Percentiles rank a stretch among this genome's conserved stretches.
Evolutionary conservation across 176 grass and related monocot species (phyloP).

Genomic region (Poa pratensis): DNA sequence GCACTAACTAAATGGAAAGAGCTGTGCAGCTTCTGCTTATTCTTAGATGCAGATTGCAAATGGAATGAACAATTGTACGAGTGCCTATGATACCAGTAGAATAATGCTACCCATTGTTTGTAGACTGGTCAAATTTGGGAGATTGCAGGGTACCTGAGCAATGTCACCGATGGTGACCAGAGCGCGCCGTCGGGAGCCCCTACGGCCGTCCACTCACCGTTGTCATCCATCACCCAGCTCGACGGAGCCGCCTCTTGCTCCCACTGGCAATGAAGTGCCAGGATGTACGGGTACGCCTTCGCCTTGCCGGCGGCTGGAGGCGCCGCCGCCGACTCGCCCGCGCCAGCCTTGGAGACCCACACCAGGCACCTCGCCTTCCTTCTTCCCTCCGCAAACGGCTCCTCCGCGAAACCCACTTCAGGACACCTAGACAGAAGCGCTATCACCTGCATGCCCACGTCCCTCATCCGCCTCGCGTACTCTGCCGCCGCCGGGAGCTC

Average conservation of each 20-base stretch:
- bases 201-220: slow-evolving; percentile 51
- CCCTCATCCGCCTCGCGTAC: slow-evolving; percentile 61
- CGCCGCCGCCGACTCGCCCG: slow-evolving; percentile 28
- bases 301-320: slow-evolving; percentile 33
- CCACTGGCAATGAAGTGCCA: slow-evolving; percentile 67
- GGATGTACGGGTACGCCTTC: slow-evolving; percentile 70
- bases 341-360: slow-evolving; percentile 55
- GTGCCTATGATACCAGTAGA: neutral
- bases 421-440: slow-evolving; percentile 44
- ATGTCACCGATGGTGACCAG: slow-evolving; percentile 84
- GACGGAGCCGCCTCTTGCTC: slow-evolving; percentile 34
- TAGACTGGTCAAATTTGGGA: slow-evolving; percentile 18
- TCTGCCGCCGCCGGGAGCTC: slow-evolving; percentile 42
- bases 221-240: slow-evolving; percentile 57
- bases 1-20: neutral
- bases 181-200: slow-evolving; percentile 46
- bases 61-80: neutral
- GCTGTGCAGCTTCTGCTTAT: neutral
- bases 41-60: neutral
- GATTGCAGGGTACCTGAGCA: slow-evolving; percentile 65
- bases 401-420: slow-evolving; percentile 39
- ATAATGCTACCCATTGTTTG: neutral
- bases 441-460: slow-evolving; percentile 57
- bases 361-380: slow-evolving; percentile 69
- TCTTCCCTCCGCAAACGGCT: slow-evolving; percentile 50